Evolutionary conservation across 371 early-diverging fungal genomes (phyloP).

Genomic region (Syncephalastrum contaminatum): DNA sequence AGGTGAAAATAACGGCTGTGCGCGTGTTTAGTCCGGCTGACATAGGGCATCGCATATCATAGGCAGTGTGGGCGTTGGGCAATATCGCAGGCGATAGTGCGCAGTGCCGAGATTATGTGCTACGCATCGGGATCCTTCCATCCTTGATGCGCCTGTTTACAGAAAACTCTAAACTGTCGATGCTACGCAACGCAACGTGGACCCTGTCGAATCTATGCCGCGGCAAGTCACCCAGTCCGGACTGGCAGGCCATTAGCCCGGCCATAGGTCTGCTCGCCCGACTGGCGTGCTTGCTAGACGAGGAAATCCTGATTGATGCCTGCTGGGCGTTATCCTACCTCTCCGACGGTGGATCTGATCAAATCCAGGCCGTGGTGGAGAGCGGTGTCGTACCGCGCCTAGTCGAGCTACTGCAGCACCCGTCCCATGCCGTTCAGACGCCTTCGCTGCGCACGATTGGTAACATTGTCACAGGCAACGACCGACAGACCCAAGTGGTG

Average conservation of each 20-base stretch:
- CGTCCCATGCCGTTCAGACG: conserved; percentile 87
- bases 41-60: neutral
- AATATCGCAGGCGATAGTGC: conserved; percentile 99
- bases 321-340: conserved; percentile 99
- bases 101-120: conserved; percentile 91
- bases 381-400: conserved; percentile 93
- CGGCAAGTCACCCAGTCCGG: conserved; percentile 97
- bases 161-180: conserved; percentile 85
- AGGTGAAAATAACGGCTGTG: neutral
- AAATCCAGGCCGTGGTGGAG: conserved; percentile 96
- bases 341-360: conserved; percentile 93
- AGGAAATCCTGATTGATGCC: conserved; percentile 97
- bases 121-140: conserved; percentile 81
- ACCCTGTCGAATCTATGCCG: conserved; percentile 98
- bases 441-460: conserved; percentile 98
- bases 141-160: conserved; percentile 84
- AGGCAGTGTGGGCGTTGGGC: conserved; percentile 99
- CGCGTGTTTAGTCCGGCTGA: neutral
- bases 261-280: conserved; percentile 89
- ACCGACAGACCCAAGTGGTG: conserved; percentile 95
- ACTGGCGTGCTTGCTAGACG: conserved; percentile 87
- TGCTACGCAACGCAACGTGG: conserved; percentile 99
- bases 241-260: conserved; percentile 82
- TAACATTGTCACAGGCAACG: conserved; percentile 99
- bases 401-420: conserved; percentile 90